A percentile compares a stretch with the other conserved stretches of the same genome.
These are phyloP conservation scores for Cladophialophora immunda DNA, from an alignment of 2,329 filamentous ascomycete genomes.

Conservation along the genomic window DNA sequence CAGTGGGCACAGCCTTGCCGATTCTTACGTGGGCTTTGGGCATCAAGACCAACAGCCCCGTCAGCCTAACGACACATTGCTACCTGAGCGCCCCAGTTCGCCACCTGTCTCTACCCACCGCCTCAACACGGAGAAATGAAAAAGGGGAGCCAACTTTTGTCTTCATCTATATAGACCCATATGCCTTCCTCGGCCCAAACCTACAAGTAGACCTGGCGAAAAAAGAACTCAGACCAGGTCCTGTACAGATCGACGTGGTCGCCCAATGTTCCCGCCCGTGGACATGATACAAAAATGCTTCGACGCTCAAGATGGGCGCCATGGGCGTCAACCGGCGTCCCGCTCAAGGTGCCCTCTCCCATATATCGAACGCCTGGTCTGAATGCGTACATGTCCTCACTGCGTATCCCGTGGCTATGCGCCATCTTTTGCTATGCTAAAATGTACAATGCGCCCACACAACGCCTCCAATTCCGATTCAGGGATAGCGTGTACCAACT, in stretches of 20 bases:
- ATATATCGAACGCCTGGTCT: slow-evolving; percentile 29
- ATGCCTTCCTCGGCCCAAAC: slow-evolving; percentile 20
- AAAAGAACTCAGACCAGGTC: slow-evolving; percentile 11
- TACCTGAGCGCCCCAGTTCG: neutral
- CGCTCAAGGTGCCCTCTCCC: slow-evolving; percentile 9
- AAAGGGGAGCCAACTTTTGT: slow-evolving; percentile 26
- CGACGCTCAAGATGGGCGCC: slow-evolving; percentile 5
- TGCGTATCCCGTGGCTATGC: slow-evolving; percentile 25
- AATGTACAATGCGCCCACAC: slow-evolving; percentile 31
- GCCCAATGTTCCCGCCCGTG: neutral
- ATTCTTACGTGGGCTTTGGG: neutral
- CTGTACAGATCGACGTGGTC: slow-evolving; percentile 29
- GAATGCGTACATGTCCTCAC: slow-evolving; percentile 12
- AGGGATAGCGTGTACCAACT: slow-evolving; percentile 17
- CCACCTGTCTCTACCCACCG: neutral
- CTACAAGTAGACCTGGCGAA: slow-evolving; percentile 9
- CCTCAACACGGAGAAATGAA: neutral
- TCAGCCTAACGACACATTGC: neutral
- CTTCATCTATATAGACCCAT: slow-evolving; percentile 30
- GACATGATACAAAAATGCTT: slow-evolving; percentile 2
- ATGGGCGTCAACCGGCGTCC: neutral
- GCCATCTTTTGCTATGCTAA: slow-evolving; percentile 27
- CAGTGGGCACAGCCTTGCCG: slow-evolving; percentile 6
- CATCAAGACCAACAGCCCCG: neutral
- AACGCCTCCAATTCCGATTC: slow-evolving; percentile 24